Conservation (phyloP, 1,284 basidiomycete species). For the Pholiota adiposa region DNA sequence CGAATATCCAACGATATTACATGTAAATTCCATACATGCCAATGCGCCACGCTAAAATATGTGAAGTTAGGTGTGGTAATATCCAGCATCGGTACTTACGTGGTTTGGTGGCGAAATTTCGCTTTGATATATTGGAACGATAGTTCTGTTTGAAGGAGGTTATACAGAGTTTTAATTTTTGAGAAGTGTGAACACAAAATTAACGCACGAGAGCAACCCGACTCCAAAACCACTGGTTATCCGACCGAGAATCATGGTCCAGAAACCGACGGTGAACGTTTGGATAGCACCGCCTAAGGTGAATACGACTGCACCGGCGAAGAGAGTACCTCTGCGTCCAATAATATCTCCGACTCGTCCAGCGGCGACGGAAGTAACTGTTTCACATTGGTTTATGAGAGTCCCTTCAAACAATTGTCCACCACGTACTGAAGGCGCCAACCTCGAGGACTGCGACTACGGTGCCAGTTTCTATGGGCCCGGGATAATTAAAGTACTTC, state of each 20-base stretch:
- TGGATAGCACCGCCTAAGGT: slow-evolving; percentile 90
- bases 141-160: slow-evolving; percentile 64
- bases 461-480: slow-evolving; percentile 70
- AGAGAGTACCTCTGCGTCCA: slow-evolving; percentile 87
- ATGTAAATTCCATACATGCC: slow-evolving; percentile 97
- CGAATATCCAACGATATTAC: slow-evolving; percentile 94
- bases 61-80: slow-evolving; percentile 1
- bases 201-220: slow-evolving; percentile 83
- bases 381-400: slow-evolving; percentile 1
- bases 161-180: background rate
- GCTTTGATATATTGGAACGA: slow-evolving; percentile 97
- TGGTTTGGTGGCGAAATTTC: slow-evolving; percentile 96
- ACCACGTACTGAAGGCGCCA: slow-evolving; percentile 87
- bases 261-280: slow-evolving; percentile 85
- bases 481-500: slow-evolving; percentile 82
- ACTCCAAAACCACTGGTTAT: slow-evolving; percentile 93
- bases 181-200: background rate
- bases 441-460: slow-evolving; percentile 95
- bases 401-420: background rate
- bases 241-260: slow-evolving; percentile 87
- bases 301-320: slow-evolving; percentile 88
- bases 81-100: slow-evolving; percentile 50
- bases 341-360: slow-evolving; percentile 88
- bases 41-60: slow-evolving; percentile 78
- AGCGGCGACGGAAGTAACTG: slow-evolving; percentile 90